Evolutionary conservation across 2,329 filamentous ascomycete species (phyloP).

Genomic region (Clonostachys rhizophaga): DNA sequence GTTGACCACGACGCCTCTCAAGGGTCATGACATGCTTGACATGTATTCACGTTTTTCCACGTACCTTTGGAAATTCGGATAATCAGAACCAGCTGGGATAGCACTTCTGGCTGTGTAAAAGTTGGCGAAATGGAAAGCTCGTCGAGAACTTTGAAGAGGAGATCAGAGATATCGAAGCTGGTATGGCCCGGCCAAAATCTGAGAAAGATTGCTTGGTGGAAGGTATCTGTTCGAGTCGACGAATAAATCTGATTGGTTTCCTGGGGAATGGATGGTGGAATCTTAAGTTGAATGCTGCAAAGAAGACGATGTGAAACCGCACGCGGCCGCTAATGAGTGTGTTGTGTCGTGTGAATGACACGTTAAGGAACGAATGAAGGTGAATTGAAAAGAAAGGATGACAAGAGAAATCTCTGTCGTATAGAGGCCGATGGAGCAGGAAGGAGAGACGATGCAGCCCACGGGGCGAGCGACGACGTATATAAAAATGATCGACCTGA

Average conservation of each 20-base stretch:
- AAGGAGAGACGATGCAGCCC: background rate
- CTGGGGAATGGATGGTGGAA: background rate
- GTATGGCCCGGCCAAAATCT: background rate
- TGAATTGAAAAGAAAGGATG: background rate
- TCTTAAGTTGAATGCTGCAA: background rate
- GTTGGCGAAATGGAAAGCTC: background rate
- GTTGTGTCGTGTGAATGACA: too few relatives aligned
- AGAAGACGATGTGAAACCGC: background rate
- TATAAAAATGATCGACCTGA: too few relatives aligned
- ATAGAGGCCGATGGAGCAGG: background rate
- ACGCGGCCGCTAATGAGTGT: too few relatives aligned
- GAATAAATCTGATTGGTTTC: background rate
- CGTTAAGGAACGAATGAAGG: too few relatives aligned
- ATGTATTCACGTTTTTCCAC: too few relatives aligned
- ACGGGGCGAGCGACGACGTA: background rate
- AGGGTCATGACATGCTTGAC: too few relatives aligned
- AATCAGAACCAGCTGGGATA: constrained; percentile 1
- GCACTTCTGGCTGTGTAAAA: background rate
- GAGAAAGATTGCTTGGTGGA: background rate
- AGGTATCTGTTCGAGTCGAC: background rate
- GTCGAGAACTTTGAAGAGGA: background rate
- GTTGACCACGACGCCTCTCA: too few relatives aligned
- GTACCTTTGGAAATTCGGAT: too few relatives aligned
- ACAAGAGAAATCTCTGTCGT: background rate
- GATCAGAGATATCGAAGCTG: too few relatives aligned